Evolutionary conservation across 116 monocot genomes (phyloP).

Genomic region (Trichopus zeylanicus): DNA sequence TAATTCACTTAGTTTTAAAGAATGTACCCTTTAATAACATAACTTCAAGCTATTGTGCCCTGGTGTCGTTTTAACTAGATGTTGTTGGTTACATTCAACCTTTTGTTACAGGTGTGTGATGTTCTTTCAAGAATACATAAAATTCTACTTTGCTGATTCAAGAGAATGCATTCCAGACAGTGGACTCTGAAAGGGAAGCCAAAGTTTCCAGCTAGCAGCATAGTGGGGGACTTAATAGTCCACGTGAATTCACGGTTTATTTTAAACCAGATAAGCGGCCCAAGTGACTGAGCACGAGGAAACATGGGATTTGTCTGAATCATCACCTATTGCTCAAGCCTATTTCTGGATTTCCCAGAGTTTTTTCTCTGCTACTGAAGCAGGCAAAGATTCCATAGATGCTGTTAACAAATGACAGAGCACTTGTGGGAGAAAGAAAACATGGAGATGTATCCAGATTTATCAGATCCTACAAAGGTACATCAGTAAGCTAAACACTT

Average conservation of each 20-base stretch:
- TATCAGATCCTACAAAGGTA: constrained; percentile 92
- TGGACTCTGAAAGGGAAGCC: constrained; percentile 82
- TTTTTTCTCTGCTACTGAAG: constrained; percentile 48
- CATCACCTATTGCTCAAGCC: constrained; percentile 53
- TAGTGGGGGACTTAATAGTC: constrained; percentile 58
- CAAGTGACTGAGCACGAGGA: constrained; percentile 93
- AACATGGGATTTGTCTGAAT: constrained; percentile 76
- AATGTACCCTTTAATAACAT: too few species aligned
- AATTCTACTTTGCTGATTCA: neutral
- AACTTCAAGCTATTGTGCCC: too few species aligned
- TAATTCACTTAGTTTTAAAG: too few species aligned
- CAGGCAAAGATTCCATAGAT: constrained; percentile 86
- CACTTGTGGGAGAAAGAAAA: constrained; percentile 53
- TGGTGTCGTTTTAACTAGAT: too few species aligned
- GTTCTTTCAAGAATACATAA: neutral
- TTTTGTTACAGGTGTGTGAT: too few species aligned
- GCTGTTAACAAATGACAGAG: constrained; percentile 36
- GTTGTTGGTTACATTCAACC: too few species aligned
- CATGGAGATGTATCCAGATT: constrained; percentile 64
- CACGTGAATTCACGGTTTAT: constrained; percentile 51
- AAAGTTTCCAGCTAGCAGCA: constrained; percentile 37
- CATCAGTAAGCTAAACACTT: neutral
- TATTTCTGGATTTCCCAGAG: constrained; percentile 82
- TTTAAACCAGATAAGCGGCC: constrained; percentile 94
- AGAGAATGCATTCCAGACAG: constrained; percentile 40